A percentile compares a stretch with the other conserved stretches of the same genome.
phyloP scores from a whole-genome alignment of 495 filamentous ascomycete genomes.

The Penicillium goetzii region DNA sequence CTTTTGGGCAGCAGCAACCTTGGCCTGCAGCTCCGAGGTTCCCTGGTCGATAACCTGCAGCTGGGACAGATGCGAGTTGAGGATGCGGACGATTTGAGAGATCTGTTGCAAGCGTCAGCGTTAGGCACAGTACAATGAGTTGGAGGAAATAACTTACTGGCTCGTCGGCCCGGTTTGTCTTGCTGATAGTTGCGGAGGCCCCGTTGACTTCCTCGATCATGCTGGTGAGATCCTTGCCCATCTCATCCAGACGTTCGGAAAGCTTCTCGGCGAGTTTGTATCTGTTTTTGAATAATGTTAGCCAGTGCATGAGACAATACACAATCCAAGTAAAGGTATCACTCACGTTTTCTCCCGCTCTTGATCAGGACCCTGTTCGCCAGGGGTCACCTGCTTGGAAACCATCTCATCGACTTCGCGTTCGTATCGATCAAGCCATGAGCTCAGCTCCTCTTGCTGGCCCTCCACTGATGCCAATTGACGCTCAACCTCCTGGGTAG shows the following conservation, averaged over 20 bases:
- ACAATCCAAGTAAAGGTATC: background rate
- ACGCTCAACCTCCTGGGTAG: constrained; percentile 86
- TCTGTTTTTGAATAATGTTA: constrained; percentile 31
- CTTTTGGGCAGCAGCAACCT: constrained; percentile 79
- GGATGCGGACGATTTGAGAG: constrained; percentile 88
- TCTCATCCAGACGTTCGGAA: constrained; percentile 81
- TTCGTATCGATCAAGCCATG: constrained; percentile 88
- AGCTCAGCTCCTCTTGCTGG: constrained; percentile 85
- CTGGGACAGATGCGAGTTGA: constrained; percentile 87
- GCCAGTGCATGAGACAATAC: background rate
- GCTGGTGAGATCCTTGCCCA: constrained; percentile 85
- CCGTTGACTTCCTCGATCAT: constrained; percentile 99
- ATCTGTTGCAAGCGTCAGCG: constrained; percentile 57
- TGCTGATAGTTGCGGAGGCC: constrained; percentile 79
- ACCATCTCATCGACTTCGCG: constrained; percentile 85
- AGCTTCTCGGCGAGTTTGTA: constrained; percentile 91
- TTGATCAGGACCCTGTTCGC: constrained; percentile 86
- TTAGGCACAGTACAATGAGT: background rate
- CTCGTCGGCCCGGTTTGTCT: constrained; percentile 86
- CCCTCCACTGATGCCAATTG: constrained; percentile 85
- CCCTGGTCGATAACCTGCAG: constrained; percentile 90
- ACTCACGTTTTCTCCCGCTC: constrained; percentile 87
- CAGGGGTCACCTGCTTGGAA: constrained; percentile 64
- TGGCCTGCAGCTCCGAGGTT: constrained; percentile 74
- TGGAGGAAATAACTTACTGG: constrained; percentile 65